These are phyloP conservation scores for Cryphonectria nitschkei DNA, from an alignment of 2,329 filamentous ascomycete genomes.

Conservation along the genomic window DNA sequence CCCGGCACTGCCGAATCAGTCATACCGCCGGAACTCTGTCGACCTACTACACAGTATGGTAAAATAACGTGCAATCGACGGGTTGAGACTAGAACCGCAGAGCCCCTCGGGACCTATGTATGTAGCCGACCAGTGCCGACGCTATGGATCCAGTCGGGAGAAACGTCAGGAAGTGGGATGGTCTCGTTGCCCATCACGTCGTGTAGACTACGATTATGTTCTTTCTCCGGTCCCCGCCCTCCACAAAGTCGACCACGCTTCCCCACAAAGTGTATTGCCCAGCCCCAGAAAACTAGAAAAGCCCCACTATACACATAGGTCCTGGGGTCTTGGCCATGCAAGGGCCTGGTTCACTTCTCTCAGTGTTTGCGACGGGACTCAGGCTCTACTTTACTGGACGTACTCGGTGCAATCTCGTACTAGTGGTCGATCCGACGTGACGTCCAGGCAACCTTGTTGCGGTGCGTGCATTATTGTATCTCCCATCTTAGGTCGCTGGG, in stretches of 20 bases:
- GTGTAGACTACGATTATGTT: background rate
- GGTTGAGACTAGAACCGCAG: background rate
- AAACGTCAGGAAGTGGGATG: background rate
- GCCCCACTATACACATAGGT: background rate
- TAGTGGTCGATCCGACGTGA: background rate
- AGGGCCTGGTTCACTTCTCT: background rate
- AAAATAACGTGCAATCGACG: background rate
- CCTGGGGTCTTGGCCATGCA: background rate
- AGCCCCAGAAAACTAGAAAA: too few relatives aligned
- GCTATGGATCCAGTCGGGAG: constrained; percentile 2
- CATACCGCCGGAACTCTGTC: background rate
- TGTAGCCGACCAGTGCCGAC: constrained; percentile 2
- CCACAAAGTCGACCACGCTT: constrained; percentile 2
- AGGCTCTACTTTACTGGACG: too few relatives aligned
- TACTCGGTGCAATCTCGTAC: background rate
- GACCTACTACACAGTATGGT: background rate
- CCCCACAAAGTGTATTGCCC: constrained; percentile 14
- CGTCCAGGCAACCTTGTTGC: background rate
- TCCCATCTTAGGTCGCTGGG: background rate
- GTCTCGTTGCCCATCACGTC: background rate
- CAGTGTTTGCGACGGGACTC: background rate
- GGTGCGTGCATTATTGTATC: background rate
- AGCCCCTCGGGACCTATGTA: background rate
- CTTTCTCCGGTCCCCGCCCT: background rate
- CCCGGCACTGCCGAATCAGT: background rate